Conservation (phyloP, 2,329 filamentous ascomycete genomes). For the Beauveria rudraprayagi region DNA sequence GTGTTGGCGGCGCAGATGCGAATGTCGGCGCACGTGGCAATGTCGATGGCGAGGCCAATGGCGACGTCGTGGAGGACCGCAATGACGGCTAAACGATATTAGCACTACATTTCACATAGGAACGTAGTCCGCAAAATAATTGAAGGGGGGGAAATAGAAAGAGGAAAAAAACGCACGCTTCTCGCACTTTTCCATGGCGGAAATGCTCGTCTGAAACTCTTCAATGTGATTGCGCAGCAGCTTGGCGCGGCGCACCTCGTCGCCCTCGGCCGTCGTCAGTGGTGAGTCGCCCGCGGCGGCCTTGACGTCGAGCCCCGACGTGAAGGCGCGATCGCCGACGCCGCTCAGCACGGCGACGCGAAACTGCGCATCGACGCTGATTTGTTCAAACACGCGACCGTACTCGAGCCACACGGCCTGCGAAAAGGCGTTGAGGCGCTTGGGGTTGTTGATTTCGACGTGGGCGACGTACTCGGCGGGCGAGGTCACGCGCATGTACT, state of each 20-base stretch:
- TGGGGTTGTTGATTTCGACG: constrained; percentile 80
- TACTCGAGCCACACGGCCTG: constrained; percentile 83
- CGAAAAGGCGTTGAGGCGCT: constrained; percentile 83
- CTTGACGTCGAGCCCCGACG: constrained; percentile 75
- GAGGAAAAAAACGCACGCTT: constrained; percentile 53
- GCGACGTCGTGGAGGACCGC: constrained; percentile 71
- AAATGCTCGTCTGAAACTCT: constrained; percentile 75
- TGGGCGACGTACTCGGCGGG: constrained; percentile 71
- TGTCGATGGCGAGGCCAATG: constrained; percentile 71
- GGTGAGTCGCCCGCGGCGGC: constrained; percentile 51
- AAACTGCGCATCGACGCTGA: constrained; percentile 64
- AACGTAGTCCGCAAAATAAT: no score
- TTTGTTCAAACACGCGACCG: constrained; percentile 58
- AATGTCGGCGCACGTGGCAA: constrained; percentile 62
- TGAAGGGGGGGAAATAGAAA: neutral
- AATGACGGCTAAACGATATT: constrained; percentile 56
- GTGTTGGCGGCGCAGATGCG: constrained; percentile 54
- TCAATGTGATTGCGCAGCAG: constrained; percentile 58
- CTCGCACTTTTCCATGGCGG: constrained; percentile 73
- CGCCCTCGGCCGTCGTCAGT: constrained; percentile 31
- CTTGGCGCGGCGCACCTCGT: constrained; percentile 58
- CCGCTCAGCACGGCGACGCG: constrained; percentile 74
- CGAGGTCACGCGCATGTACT: constrained; percentile 67
- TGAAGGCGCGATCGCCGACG: constrained; percentile 77
- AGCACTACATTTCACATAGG: neutral